A percentile compares a stretch with the other conserved stretches of the same genome.
phyloP scores from a whole-genome alignment of 1,284 basidiomycete species.

The Microbotryomycetes sp. region DNA sequence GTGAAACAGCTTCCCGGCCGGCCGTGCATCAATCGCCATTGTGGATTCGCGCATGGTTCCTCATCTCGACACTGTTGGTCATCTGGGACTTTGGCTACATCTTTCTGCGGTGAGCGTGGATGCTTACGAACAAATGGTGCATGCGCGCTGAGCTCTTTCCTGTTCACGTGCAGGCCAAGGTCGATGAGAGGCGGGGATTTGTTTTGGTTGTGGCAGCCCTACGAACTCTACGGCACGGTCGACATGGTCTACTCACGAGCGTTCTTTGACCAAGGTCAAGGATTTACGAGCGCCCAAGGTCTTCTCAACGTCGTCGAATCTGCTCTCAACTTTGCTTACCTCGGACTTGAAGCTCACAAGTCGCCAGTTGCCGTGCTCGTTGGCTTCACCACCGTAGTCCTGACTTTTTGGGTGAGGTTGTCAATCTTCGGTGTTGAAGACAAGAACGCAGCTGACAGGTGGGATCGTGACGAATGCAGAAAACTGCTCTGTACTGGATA shows the following conservation, averaged over 20 bases:
- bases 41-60: constrained; percentile 51
- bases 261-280: constrained; percentile 58
- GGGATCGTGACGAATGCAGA: not conserved
- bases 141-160: too few relatives aligned
- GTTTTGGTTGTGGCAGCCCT: constrained; percentile 68
- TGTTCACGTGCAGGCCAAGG: constrained; percentile 50
- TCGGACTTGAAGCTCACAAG: constrained; percentile 60
- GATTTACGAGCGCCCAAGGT: constrained; percentile 63
- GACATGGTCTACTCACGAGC: constrained; percentile 68
- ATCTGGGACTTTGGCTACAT: constrained; percentile 38
- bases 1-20: too few relatives aligned
- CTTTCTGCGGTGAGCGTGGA: constrained; percentile 27
- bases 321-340: constrained; percentile 59
- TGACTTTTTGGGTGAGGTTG: constrained; percentile 55
- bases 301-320: constrained; percentile 75
- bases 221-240: constrained; percentile 59
- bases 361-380: constrained; percentile 59
- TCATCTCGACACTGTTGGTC: constrained; percentile 52
- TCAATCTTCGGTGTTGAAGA: not conserved
- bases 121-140: too few relatives aligned
- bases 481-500: constrained; percentile 28
- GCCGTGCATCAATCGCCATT: not conserved
- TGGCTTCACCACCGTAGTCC: constrained; percentile 62
- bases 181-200: constrained; percentile 72
- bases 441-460: not conserved